Evolutionary conservation across 805 yeast genomes (phyloP), one percentile per base, ranked within the genome.

Genomic region (Isabelozyma pseudorhagii): DNA sequence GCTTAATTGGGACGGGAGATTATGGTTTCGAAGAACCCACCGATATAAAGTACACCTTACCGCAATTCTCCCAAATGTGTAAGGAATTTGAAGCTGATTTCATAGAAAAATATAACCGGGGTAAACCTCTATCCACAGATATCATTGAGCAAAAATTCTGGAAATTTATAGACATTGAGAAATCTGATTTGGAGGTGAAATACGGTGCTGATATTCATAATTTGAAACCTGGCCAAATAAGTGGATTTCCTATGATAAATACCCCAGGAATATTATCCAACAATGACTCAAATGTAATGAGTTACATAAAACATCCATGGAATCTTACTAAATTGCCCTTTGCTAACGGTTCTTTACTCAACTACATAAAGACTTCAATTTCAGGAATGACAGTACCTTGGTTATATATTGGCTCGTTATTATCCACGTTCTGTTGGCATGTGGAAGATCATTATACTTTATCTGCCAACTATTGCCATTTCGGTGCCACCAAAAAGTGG

Each of bases 331-430:
- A 81, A 51, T 66, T 90, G 18, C 96, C 97, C 0, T 82, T 77
- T 64, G 80, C 85, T 10, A 67, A 77, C 39, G 87, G 89, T 0
- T 87, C 96, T 0, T 67, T 87, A n/a, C 69, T 88, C 46, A 83
- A 84, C 49, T 81, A 81, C 57, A 76, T 87, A 49, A 80, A 81
- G 49, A 79, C 82, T 15, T 78, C 81, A 31, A 87, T 93, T 2
- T 85, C 96, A 0, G 98, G 98, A 0, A 92, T 92, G 90, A 91
- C 97, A 0, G 80, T 88, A 15, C 98, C 98, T 0, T 92, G 98
- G 98, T 78, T 91, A 3, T 92, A 92, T 60, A 82, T 92, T 13
- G 98, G 98, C 0, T 89, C 96, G 46, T 75, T 89, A 45, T 83
- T 90, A 59, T 87, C 96, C 2, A 89, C 97, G 1, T 93, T 93